phyloP scores from a whole-genome alignment of 176 grass and related monocot species.

The Carex kokanica region DNA sequence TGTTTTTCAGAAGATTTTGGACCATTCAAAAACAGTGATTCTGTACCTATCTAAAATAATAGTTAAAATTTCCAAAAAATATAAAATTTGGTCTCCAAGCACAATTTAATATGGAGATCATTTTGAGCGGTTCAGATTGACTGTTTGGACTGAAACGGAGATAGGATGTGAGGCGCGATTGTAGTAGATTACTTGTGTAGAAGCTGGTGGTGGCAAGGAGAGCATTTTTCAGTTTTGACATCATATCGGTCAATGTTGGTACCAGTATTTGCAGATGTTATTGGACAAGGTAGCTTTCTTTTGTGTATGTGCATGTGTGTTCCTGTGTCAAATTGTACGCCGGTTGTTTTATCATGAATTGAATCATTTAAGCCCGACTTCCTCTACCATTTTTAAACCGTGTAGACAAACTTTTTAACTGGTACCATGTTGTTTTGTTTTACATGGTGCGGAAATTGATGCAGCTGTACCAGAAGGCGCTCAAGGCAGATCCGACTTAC shows the following conservation, averaged over 20 bases:
- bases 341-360: background rate
- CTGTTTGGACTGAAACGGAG: no score
- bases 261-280: background rate
- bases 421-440: background rate
- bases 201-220: background rate
- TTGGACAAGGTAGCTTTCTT: background rate
- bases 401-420: background rate
- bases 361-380: background rate
- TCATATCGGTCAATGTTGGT: background rate
- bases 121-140: no score
- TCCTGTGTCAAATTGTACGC: background rate
- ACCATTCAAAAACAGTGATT: no score
- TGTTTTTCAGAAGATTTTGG: no score
- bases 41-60: no score
- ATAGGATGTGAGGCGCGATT: no score
- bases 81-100: no score
- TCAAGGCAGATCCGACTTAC: constrained; percentile 77
- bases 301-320: background rate
- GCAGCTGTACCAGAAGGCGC: constrained; percentile 88
- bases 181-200: background rate
- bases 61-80: no score
- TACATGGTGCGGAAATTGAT: constrained; percentile 27
- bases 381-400: background rate
- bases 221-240: background rate
- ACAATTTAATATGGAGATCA: no score